A percentile compares a stretch with the other conserved stretches of the same genome.
Conservation (phyloP, 169 alveolate species). For the Plasmodium fragile region DNA sequence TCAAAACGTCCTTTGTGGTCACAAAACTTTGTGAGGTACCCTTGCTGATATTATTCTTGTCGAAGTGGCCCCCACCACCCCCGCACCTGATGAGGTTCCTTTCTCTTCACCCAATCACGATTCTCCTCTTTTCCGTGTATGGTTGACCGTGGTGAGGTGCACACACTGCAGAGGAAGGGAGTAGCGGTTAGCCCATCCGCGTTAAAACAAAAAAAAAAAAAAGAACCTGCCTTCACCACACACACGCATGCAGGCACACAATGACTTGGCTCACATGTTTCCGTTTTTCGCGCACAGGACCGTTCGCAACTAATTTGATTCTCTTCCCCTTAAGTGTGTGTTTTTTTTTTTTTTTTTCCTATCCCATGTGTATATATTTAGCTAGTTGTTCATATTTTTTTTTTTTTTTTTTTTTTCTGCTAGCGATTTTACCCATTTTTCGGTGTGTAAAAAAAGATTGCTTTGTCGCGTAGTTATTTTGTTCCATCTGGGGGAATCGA, state of each 20-base stretch:
- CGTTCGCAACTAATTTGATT: not conserved
- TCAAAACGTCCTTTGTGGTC: not conserved
- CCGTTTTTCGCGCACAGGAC: not conserved
- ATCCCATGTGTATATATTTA: no score
- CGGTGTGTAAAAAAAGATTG: not conserved
- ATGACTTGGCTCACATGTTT: not conserved
- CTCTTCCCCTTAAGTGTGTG: not conserved
- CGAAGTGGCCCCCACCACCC: not conserved
- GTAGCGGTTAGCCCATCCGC: not conserved
- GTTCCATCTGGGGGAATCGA: not conserved
- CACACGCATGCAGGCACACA: not conserved
- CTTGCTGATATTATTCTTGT: no score
- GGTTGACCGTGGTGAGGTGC: not conserved
- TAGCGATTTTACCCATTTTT: not conserved
- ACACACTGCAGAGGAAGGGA: not conserved
- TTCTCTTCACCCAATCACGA: not conserved
- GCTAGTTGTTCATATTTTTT: no score
- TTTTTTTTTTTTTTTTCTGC: not conserved
- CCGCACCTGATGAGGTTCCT: not conserved
- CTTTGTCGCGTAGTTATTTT: not conserved
- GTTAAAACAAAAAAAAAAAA: no score
- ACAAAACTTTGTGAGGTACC: not conserved
- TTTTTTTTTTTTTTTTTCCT: not conserved
- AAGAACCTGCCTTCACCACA: not conserved
- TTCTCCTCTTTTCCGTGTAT: not conserved